Conservation (phyloP, 805 yeast genomes). For the Vanderwaltozyma tropicalis region DNA sequence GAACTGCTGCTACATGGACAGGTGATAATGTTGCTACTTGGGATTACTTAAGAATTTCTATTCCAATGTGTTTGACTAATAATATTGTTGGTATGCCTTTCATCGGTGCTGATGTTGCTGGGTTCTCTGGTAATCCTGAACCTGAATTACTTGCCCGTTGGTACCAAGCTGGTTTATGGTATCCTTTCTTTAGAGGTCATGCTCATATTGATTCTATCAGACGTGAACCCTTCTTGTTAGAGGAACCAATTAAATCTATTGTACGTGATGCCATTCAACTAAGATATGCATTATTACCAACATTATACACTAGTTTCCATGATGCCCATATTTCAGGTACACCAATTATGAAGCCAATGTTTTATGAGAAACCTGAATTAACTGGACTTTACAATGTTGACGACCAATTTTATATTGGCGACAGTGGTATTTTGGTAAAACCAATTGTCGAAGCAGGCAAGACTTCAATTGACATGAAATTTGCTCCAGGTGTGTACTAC, state of each 20-base stretch:
- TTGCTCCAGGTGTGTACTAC: conserved; percentile 47
- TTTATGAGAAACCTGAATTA: conserved; percentile 41
- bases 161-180: conserved; percentile 94
- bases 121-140: conserved; percentile 85
- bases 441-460: conserved; percentile 61
- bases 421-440: conserved; percentile 59
- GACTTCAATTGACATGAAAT: conserved; percentile 24
- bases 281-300: conserved; percentile 70
- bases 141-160: conserved; percentile 76
- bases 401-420: conserved; percentile 74
- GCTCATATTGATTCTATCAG: conserved; percentile 91
- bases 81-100: conserved; percentile 84
- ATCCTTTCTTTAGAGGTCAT: conserved; percentile 94
- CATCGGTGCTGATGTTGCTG: conserved; percentile 95
- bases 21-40: conserved; percentile 94
- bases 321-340: conserved; percentile 48
- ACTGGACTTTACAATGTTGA: conserved; percentile 47
- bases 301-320: conserved; percentile 69
- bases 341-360: conserved; percentile 64
- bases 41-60: conserved; percentile 71
- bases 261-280: conserved; percentile 63
- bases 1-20: conserved; percentile 92
- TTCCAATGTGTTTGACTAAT: conserved; percentile 80
- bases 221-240: conserved; percentile 84
- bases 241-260: conserved; percentile 57